These are phyloP conservation scores for Hymenoscyphus scutula DNA, from an alignment of 2,329 filamentous ascomycete species.

Conservation along the genomic window DNA sequence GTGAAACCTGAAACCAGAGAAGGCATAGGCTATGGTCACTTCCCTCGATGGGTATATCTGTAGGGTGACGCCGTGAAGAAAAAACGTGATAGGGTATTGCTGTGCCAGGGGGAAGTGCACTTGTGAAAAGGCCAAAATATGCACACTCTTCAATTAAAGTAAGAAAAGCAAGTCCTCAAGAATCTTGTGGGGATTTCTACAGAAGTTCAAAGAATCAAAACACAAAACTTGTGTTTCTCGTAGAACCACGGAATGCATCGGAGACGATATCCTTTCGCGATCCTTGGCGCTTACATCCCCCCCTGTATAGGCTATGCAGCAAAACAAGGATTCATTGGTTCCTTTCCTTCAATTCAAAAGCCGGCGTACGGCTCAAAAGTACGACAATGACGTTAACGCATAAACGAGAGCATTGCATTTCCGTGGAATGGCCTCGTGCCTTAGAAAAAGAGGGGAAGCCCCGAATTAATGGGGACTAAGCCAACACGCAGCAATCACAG, in stretches of 20 bases:
- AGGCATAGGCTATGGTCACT: constrained; percentile 1
- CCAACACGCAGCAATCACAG: not conserved
- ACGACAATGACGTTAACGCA: not conserved
- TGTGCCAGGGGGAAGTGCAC: not conserved
- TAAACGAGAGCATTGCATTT: not conserved
- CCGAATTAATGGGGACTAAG: not conserved
- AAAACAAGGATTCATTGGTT: not conserved
- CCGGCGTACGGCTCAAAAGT: not conserved
- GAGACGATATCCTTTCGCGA: not conserved
- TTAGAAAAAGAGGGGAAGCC: not conserved
- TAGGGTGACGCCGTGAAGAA: not conserved
- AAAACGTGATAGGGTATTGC: not conserved
- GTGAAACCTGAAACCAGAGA: not conserved
- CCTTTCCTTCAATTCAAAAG: not conserved
- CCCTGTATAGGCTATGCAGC: not conserved
- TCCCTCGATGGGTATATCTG: not conserved
- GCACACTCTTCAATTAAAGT: not conserved
- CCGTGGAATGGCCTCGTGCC: constrained; percentile 6
- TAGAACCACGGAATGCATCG: not conserved
- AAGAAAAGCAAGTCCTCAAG: not conserved
- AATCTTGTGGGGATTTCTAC: not conserved
- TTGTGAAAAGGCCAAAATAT: not conserved
- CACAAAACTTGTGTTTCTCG: not conserved
- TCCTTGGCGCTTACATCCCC: constrained; percentile 4
- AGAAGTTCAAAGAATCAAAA: not conserved